Base-by-base conservation (phyloP, 2,329 filamentous ascomycete species). In the Epichloe uncinata region DNA sequence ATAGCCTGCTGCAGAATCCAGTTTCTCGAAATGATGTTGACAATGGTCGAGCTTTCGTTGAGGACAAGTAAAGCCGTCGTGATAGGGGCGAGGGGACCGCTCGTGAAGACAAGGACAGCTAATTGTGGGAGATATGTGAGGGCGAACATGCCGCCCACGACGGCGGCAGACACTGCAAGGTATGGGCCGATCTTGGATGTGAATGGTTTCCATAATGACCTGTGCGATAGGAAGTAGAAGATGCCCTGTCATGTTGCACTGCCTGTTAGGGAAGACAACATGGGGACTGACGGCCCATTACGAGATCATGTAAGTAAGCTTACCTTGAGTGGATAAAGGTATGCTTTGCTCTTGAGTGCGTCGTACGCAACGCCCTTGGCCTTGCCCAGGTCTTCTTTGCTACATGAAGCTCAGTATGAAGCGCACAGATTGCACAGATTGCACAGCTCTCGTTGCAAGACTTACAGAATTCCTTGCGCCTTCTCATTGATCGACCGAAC, bases 41-140 rank as follows among this genome's bases (percentile, higher is more conserved):
- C 72, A 50, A 83, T 71, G 13, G 76, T 73, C 2, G 78, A 74
- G 58, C 76, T 80, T 64, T 82, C 78, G 55, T 71, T 79, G 42
- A 83, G 69, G 3, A 87, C 79, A 18, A 90, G 74, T 8, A 89
- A 68, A 2, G 82, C 72, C 0, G 86, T 85, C 1, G 83, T 82
- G 52, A 88, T 67, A n/a, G 85, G 81, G 4, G 86, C 85, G 4
- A 91, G 69, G 0, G 86, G 90, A 0, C 91, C 91, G 56, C 88
- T 91, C 54, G 94, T 85, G 58, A 96, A 82, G 47, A 88, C 76
- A 42, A 95, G 77, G 13, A 95, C 66, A 1, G 88, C 85, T 22
- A 88, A 78, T 70, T 96, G 91, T 0, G 91, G 91, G 8, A 82
- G 62, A 64, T 95, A 96, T 45, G 89, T 85, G 63, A 96, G 82